A percentile compares a stretch with the other conserved stretches of the same genome.
Conservation (phyloP, 805 yeast species). For the Cyberlindnera euphorbiiphila region DNA sequence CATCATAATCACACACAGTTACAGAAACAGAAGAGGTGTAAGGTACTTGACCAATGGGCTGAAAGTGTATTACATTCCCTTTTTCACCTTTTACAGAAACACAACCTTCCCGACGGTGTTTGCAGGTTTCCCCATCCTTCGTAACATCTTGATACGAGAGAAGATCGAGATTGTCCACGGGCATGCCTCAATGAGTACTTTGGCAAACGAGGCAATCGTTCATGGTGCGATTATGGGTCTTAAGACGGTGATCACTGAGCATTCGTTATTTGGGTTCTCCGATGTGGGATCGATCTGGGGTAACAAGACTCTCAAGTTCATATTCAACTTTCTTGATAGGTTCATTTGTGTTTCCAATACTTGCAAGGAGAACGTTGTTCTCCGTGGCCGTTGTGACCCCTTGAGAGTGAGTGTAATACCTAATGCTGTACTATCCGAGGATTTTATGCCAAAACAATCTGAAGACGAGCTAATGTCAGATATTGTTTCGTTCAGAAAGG, state of each 20-base stretch:
- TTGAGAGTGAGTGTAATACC: slow-evolving; percentile 83
- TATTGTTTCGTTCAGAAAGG: slow-evolving; percentile 20
- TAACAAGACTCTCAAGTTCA: slow-evolving; percentile 79
- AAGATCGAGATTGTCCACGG: slow-evolving; percentile 88
- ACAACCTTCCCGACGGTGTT: slow-evolving; percentile 88
- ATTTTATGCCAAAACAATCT: slow-evolving; percentile 54
- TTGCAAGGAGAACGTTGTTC: slow-evolving; percentile 91
- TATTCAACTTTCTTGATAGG: slow-evolving; percentile 82
- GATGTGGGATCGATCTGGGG: slow-evolving; percentile 80
- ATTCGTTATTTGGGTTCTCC: slow-evolving; percentile 91
- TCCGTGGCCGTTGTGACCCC: slow-evolving; percentile 82
- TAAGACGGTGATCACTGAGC: slow-evolving; percentile 91
- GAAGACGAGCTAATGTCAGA: slow-evolving; percentile 1
- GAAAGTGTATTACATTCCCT: slow-evolving; percentile 89
- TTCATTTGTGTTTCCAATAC: slow-evolving; percentile 96
- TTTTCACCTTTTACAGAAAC: slow-evolving; percentile 73
- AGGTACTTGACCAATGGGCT: slow-evolving; percentile 84
- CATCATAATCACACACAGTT: slow-evolving; percentile 82
- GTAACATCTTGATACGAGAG: slow-evolving; percentile 85
- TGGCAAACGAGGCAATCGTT: slow-evolving; percentile 87
- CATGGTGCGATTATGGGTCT: slow-evolving; percentile 93
- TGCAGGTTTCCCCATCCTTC: slow-evolving; percentile 76
- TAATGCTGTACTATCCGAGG: slow-evolving; percentile 85
- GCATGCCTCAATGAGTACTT: slow-evolving; percentile 83
- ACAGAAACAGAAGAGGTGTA: slow-evolving; percentile 78